phyloP scores from a whole-genome alignment of 2,329 filamentous ascomycete species.

The Beauveria caledonica region DNA sequence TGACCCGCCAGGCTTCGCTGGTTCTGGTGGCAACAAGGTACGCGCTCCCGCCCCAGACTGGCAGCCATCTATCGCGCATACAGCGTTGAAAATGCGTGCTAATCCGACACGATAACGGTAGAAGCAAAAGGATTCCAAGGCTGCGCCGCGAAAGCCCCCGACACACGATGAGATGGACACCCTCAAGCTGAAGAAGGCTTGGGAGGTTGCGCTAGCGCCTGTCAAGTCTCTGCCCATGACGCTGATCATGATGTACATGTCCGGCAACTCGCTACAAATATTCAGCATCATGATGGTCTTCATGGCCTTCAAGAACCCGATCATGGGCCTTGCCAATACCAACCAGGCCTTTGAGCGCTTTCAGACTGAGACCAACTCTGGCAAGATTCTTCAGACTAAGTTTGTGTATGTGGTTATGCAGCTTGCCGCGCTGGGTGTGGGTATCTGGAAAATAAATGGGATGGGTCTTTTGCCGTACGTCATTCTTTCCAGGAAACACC shows the following conservation, averaged over 20 bases:
- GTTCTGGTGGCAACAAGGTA: slow-evolving; percentile 50
- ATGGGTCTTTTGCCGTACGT: slow-evolving; percentile 92
- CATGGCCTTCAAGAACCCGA: slow-evolving; percentile 95
- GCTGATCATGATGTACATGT: slow-evolving; percentile 99
- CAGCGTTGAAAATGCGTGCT: slow-evolving; percentile 9
- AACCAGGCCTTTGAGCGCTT: slow-evolving; percentile 87
- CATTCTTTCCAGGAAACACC: slow-evolving; percentile 13
- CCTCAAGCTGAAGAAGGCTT: slow-evolving; percentile 95
- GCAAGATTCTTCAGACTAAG: slow-evolving; percentile 74
- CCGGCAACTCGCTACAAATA: slow-evolving; percentile 93
- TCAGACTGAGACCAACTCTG: slow-evolving; percentile 70
- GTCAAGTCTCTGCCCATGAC: slow-evolving; percentile 97
- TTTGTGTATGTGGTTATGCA: slow-evolving; percentile 83
- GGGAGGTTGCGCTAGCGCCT: slow-evolving; percentile 90
- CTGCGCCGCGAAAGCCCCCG: slow-evolving; percentile 54
- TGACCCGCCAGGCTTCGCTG: slow-evolving; percentile 79
- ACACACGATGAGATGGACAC: slow-evolving; percentile 84
- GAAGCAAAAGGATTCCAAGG: slow-evolving; percentile 44
- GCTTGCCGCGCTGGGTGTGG: slow-evolving; percentile 70
- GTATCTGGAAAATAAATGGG: slow-evolving; percentile 91
- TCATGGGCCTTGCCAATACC: slow-evolving; percentile 74
- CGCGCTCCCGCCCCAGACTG: slow-evolving; percentile 6
- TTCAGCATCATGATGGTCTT: slow-evolving; percentile 99
- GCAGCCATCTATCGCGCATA: background rate
- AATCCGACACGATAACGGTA: slow-evolving; percentile 16